phyloP scores from a whole-genome alignment of 2,329 filamentous ascomycete genomes.

The Aspergillus intermedius region DNA sequence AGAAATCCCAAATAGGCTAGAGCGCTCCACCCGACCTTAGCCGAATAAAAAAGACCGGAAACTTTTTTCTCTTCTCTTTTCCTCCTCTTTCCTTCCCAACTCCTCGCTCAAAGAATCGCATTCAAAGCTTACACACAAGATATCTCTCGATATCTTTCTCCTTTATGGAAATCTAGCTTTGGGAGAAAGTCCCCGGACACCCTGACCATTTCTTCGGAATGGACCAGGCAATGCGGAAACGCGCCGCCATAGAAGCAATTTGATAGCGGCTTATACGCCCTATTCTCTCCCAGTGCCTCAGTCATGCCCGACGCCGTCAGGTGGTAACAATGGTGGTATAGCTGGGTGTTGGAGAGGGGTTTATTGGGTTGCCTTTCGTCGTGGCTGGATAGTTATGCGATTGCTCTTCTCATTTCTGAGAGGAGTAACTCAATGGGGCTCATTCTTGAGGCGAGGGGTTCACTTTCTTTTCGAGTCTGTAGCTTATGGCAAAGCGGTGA shows the following conservation, averaged over 20 bases:
- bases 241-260: conserved; percentile 98
- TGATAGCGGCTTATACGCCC: conserved; percentile 70
- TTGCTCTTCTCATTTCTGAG: conserved; percentile 54
- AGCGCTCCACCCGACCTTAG: conserved; percentile 13
- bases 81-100: conserved; percentile 50
- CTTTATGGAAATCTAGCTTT: conserved; percentile 58
- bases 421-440: conserved; percentile 99
- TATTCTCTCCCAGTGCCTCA: conserved; percentile 35
- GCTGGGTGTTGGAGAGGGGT: conserved; percentile 30
- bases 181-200: conserved; percentile 99
- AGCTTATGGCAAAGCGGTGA: conserved; percentile 51
- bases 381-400: conserved; percentile 96
- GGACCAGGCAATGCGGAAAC: conserved; percentile 73
- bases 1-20: conserved; percentile 15
- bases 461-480: conserved; percentile 42
- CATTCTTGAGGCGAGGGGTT: conserved; percentile 99
- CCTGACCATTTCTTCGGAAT: conserved; percentile 40
- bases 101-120: conserved; percentile 99
- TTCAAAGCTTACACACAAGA: conserved; percentile 96
- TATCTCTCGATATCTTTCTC: conserved; percentile 27
- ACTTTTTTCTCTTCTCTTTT: conserved; percentile 28
- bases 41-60: conserved; percentile 10
- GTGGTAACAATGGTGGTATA: conserved; percentile 32
- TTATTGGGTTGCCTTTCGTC: conserved; percentile 69
- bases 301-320: conserved; percentile 47